Conservation (phyloP, 228 moss, liverwort and hornwort species). For the Sphagnum magellanicum region DNA sequence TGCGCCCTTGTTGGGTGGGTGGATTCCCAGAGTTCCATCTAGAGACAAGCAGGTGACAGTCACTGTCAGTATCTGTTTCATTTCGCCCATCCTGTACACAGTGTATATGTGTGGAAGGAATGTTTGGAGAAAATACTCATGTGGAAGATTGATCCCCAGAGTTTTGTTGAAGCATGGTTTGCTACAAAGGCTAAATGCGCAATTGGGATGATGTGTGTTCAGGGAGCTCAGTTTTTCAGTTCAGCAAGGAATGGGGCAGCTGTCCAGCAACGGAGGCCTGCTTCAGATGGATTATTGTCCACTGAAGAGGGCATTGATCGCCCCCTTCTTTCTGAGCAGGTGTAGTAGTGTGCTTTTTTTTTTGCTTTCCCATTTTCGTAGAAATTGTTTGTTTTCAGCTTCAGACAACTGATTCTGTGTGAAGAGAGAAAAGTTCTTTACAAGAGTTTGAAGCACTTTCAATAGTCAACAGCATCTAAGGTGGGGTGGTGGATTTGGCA, state of each 20-base stretch:
- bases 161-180: background rate
- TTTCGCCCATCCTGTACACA: background rate
- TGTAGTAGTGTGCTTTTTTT: slow-evolving; percentile 46
- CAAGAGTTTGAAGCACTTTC: no score
- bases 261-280: slow-evolving; percentile 73
- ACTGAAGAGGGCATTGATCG: slow-evolving; percentile 89
- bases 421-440: no score
- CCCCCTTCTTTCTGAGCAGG: slow-evolving; percentile 95
- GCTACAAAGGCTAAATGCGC: background rate
- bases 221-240: slow-evolving; percentile 90
- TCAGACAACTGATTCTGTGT: no score
- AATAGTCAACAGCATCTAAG: no score
- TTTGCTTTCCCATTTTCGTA: background rate
- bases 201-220: background rate
- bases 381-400: no score
- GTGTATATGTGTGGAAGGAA: background rate
- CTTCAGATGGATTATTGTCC: slow-evolving; percentile 59
- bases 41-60: no score
- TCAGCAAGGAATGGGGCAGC: slow-evolving; percentile 77
- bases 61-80: background rate
- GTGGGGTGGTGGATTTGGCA: slow-evolving; percentile 15
- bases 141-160: background rate
- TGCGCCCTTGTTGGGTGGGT: no score
- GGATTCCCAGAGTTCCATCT: no score
- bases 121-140: background rate